Percentiles rank a stretch among this genome's conserved stretches.
phyloP scores from a whole-genome alignment of 345 rosid species.

The Populus ilicifolia region DNA sequence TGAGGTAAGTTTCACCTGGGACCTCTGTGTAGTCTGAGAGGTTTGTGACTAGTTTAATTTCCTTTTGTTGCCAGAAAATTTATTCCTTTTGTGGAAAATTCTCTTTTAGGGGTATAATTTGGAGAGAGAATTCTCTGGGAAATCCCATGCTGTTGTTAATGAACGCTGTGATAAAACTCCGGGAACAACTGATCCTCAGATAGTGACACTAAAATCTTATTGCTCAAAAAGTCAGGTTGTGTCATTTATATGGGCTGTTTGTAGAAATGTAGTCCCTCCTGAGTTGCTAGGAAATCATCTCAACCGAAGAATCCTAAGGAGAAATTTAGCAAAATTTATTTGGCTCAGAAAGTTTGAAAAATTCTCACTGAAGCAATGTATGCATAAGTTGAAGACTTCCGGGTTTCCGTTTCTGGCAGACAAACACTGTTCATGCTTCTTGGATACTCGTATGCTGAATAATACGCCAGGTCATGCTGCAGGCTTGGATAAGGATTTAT shows the following conservation, averaged over 20 bases:
- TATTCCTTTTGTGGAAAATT: background rate
- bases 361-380: conserved; percentile 54
- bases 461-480: conserved; percentile 17
- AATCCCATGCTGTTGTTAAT: conserved; percentile 15
- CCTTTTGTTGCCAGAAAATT: background rate
- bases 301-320: conserved; percentile 60
- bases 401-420: conserved; percentile 46
- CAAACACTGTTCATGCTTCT: conserved; percentile 32
- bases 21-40: conserved; percentile 3
- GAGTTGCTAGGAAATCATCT: conserved; percentile 62
- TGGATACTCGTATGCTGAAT: conserved; percentile 20
- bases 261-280: conserved; percentile 63
- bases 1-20: conserved; percentile 32
- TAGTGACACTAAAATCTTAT: conserved; percentile 33
- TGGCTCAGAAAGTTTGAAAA: conserved; percentile 63
- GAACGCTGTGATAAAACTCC: conserved; percentile 10
- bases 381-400: conserved; percentile 53
- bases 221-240: conserved; percentile 65
- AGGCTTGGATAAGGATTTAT: conserved; percentile 15
- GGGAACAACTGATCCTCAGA: conserved; percentile 17
- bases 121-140: conserved; percentile 10
- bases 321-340: conserved; percentile 63
- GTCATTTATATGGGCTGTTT: conserved; percentile 78
- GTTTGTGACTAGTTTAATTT: conserved; percentile 3
- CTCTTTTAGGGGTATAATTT: conserved; percentile 31